Percentiles rank a stretch among this genome's conserved stretches.
Conservation (phyloP, 495 filamentous ascomycete genomes). For the Annulohypoxylon moriforme region DNA sequence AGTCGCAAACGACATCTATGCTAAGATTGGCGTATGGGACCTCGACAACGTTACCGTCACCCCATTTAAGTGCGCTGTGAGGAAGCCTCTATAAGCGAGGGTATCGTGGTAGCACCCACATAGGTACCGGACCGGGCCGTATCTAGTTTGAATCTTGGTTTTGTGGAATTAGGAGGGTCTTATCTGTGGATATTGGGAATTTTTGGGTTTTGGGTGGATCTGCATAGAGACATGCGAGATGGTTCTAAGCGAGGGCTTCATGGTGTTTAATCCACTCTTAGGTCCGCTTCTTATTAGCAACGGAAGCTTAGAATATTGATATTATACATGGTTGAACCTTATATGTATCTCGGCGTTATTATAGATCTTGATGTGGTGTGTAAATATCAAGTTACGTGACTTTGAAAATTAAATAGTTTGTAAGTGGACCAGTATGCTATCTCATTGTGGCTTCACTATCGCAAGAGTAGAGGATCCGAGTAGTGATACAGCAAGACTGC, state of each 20-base stretch:
- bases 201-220: background rate
- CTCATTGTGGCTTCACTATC: background rate
- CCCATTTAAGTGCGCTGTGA: slow-evolving; percentile 29
- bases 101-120: background rate
- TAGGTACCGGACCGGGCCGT: background rate
- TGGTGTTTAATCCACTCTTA: background rate
- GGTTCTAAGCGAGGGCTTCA: background rate
- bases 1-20: slow-evolving; percentile 29
- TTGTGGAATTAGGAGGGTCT: background rate
- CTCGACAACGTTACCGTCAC: slow-evolving; percentile 28
- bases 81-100: slow-evolving; percentile 34
- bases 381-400: background rate
- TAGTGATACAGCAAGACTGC: background rate
- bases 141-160: background rate
- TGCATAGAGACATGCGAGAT: background rate
- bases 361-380: background rate
- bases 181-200: background rate
- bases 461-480: background rate
- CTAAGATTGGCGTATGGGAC: slow-evolving; percentile 41
- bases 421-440: background rate
- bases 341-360: background rate
- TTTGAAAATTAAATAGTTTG: background rate
- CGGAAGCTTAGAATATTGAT: no score
- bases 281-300: background rate
- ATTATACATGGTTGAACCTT: background rate